Evolutionary conservation across 2,329 filamentous ascomycete species (phyloP).

Genomic region (Myotisia sp.): DNA sequence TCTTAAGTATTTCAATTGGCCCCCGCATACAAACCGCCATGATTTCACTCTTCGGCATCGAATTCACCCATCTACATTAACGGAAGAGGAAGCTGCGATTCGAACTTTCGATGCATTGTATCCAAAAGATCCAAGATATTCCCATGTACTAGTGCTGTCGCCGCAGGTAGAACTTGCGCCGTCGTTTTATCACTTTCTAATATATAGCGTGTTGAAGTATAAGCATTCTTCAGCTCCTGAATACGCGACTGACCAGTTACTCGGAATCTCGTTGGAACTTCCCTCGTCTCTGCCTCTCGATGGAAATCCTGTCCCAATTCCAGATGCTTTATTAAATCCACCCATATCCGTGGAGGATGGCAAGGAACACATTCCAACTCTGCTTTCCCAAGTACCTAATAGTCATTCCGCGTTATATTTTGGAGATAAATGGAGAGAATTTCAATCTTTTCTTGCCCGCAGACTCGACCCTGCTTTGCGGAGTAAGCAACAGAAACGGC

Average conservation of each 20-base stretch:
- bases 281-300: slow-evolving; percentile 44
- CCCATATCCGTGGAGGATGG: slow-evolving; percentile 12
- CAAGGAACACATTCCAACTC: slow-evolving; percentile 39
- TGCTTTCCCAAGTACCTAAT: slow-evolving; percentile 74
- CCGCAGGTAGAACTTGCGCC: slow-evolving; percentile 66
- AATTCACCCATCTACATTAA: slow-evolving; percentile 46
- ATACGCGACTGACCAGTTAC: slow-evolving; percentile 40
- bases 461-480: slow-evolving; percentile 32
- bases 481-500: slow-evolving; percentile 8
- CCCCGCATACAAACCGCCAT: slow-evolving; percentile 35
- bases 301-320: slow-evolving; percentile 39
- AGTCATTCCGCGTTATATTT: slow-evolving; percentile 71
- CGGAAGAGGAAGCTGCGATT: slow-evolving; percentile 55
- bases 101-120: slow-evolving; percentile 81
- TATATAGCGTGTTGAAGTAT: slow-evolving; percentile 63
- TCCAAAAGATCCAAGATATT: slow-evolving; percentile 47
- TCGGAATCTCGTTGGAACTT: slow-evolving; percentile 68
- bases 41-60: slow-evolving; percentile 59
- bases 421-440: slow-evolving; percentile 72
- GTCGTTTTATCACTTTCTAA: slow-evolving; percentile 74
- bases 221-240: slow-evolving; percentile 47
- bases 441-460: slow-evolving; percentile 64
- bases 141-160: slow-evolving; percentile 73
- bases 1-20: slow-evolving; percentile 54
- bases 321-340: slow-evolving; percentile 17